These are phyloP conservation scores for Pleodorina starrii DNA, from an alignment of 139 green algal species.

Conservation along the genomic window DNA sequence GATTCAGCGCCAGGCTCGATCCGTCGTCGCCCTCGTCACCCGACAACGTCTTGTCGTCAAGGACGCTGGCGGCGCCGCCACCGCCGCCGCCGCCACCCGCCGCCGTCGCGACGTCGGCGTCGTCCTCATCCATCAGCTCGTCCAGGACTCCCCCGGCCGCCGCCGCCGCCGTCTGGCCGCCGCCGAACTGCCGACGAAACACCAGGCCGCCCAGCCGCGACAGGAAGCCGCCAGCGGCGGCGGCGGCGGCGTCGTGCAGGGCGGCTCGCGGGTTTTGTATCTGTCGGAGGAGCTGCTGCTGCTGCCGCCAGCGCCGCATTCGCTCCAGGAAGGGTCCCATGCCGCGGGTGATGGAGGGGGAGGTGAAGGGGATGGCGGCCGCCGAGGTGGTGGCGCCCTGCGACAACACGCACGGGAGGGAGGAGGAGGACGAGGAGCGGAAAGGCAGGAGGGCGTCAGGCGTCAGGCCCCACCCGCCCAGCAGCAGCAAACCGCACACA, in stretches of 20 bases:
- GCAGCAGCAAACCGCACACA: too few species aligned
- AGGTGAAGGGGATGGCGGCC: not conserved
- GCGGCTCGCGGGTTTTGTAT: not conserved
- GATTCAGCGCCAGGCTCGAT: not conserved
- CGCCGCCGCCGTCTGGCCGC: not conserved
- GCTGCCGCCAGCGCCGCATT: not conserved
- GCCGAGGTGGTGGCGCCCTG: too few species aligned
- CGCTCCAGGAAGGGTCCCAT: not conserved
- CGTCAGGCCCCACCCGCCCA: too few species aligned
- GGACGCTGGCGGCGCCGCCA: not conserved
- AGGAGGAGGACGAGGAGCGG: too few species aligned
- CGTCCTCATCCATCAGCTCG: slow-evolving; percentile 29
- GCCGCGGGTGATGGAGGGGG: not conserved
- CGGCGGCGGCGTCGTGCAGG: not conserved
- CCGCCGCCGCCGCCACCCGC: not conserved
- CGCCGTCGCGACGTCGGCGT: not conserved
- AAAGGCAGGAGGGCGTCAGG: too few species aligned
- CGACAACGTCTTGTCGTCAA: not conserved
- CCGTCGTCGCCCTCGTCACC: not conserved
- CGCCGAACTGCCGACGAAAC: not conserved
- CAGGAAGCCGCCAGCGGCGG: not conserved
- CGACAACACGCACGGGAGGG: too few species aligned
- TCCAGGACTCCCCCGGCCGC: not conserved
- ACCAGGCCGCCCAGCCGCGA: not conserved
- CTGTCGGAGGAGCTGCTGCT: not conserved